These are phyloP conservation scores for Candida smagusa DNA, from an alignment of 1,139 yeast species.

Conservation along the genomic window DNA sequence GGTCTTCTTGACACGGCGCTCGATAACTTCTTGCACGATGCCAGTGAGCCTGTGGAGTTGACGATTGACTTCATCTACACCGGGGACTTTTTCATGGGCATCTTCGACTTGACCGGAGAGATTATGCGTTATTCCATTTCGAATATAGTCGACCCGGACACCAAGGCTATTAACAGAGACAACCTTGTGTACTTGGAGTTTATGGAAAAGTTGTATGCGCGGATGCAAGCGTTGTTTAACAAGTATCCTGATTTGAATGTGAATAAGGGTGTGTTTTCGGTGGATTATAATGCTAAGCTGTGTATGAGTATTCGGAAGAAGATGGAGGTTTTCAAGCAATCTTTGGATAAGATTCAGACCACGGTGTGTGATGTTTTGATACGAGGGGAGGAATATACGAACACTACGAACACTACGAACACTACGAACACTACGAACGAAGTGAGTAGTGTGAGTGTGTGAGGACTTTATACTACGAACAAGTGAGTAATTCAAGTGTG, in stretches of 20 bases:
- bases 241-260: constrained; percentile 21
- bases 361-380: constrained; percentile 25
- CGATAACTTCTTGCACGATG: constrained; percentile 1
- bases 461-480: too few relatives aligned
- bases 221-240: constrained; percentile 12
- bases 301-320: constrained; percentile 19
- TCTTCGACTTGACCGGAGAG: constrained; percentile 43
- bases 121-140: constrained; percentile 36
- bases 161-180: constrained; percentile 11
- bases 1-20: not conserved
- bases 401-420: not conserved
- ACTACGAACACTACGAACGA: too few relatives aligned
- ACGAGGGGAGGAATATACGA: constrained; percentile 15
- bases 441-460: too few relatives aligned
- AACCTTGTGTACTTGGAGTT: constrained; percentile 14
- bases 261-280: constrained; percentile 18
- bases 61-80: constrained; percentile 10
- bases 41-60: not conserved
- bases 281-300: constrained; percentile 15
- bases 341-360: constrained; percentile 24
- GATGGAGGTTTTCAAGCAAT: constrained; percentile 23
- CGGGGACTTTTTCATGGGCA: constrained; percentile 37
- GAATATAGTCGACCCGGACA: constrained; percentile 12
- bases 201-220: constrained; percentile 14
- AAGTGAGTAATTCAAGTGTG: too few relatives aligned